Evolutionary conservation across 1,284 basidiomycete species (phyloP).

Genomic region (Pseudozyma tsukubaensis): DNA sequence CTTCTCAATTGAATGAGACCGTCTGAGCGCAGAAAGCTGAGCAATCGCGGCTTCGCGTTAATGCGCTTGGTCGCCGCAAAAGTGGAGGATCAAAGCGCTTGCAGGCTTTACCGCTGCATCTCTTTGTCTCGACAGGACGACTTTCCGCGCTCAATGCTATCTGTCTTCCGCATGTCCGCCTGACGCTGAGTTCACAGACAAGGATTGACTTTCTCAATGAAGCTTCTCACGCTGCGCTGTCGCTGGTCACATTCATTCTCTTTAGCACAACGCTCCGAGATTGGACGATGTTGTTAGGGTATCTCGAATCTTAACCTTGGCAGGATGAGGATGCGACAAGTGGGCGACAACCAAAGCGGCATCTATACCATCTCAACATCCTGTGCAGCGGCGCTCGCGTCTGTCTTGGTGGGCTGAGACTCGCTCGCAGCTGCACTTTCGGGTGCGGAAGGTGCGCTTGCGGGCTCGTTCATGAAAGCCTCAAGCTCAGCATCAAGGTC

Average conservation of each 20-base stretch:
- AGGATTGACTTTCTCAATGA: no score
- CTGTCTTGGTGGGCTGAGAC: slow-evolving; percentile 1
- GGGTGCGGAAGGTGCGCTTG: background rate
- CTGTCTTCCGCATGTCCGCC: no score
- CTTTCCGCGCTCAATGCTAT: no score
- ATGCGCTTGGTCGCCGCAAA: no score
- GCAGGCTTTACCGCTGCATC: background rate
- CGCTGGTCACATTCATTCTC: background rate
- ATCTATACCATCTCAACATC: slow-evolving; percentile 39
- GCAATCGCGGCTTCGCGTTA: no score
- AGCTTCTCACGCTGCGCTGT: background rate
- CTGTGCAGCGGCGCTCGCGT: background rate
- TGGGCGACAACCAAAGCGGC: background rate
- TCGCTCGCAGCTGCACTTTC: background rate
- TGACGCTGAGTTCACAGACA: no score
- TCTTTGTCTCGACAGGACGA: no score
- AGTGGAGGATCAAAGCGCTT: background rate
- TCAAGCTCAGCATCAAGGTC: slow-evolving; percentile 92
- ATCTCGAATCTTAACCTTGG: background rate
- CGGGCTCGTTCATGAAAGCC: slow-evolving; percentile 78
- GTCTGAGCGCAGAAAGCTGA: no score
- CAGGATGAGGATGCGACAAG: background rate
- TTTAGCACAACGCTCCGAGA: no score
- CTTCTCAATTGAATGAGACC: no score
- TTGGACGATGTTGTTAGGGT: slow-evolving; percentile 1